Evolutionary conservation across 768 basidiomycete genomes (phyloP).

Genomic region (Tricholoma sp.): DNA sequence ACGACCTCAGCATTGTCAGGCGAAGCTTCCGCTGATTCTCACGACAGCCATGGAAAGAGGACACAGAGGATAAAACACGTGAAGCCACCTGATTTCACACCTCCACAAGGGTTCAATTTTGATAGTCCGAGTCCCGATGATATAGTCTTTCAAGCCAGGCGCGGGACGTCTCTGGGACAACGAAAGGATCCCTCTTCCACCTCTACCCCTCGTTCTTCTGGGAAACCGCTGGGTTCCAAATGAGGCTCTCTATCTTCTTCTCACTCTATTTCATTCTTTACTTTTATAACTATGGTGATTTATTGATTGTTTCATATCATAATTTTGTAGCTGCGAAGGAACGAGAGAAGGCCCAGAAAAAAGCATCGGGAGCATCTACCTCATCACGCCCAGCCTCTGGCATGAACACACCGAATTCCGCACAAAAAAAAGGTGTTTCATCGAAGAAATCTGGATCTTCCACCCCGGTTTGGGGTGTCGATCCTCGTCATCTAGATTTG

Average conservation of each 20-base stretch:
- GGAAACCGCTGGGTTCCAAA: slow-evolving; percentile 20
- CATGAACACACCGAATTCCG: slow-evolving; percentile 33
- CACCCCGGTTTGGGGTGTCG: slow-evolving; percentile 39
- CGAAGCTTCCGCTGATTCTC: slow-evolving; percentile 6
- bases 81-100: slow-evolving; percentile 27
- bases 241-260: slow-evolving; percentile 13
- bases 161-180: slow-evolving; percentile 58
- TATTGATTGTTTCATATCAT: slow-evolving; percentile 35
- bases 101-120: slow-evolving; percentile 54
- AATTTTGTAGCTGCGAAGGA: slow-evolving; percentile 68
- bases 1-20: neutral
- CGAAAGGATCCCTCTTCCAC: slow-evolving; percentile 21
- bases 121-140: slow-evolving; percentile 92
- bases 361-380: slow-evolving; percentile 33
- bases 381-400: slow-evolving; percentile 44
- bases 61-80: slow-evolving; percentile 20
- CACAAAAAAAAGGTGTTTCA: slow-evolving; percentile 39
- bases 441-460: slow-evolving; percentile 34
- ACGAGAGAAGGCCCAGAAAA: slow-evolving; percentile 70
- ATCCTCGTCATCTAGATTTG: slow-evolving; percentile 67
- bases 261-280: slow-evolving; percentile 7
- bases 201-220: slow-evolving; percentile 8
- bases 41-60: slow-evolving; percentile 18
- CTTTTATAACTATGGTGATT: slow-evolving; percentile 18
- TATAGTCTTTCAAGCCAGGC: slow-evolving; percentile 73